A percentile compares a stretch with the other conserved stretches of the same genome.
phyloP scores from a whole-genome alignment of 148 eudicot species.

The Linanthus parryae region DNA sequence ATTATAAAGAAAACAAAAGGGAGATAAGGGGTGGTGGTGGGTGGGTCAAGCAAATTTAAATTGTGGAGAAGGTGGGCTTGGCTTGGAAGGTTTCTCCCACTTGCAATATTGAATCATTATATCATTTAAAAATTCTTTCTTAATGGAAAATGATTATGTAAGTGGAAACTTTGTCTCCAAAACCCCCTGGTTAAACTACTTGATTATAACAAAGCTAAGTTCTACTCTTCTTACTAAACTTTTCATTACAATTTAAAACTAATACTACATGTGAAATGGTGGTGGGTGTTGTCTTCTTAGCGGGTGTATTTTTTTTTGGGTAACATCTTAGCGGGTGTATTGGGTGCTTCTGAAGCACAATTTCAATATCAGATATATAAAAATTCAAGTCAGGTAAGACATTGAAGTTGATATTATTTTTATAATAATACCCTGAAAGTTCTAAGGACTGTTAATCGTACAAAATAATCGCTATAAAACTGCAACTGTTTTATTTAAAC shows the following conservation, averaged over 20 bases:
- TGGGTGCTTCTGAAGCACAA: too few species aligned
- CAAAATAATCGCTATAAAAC: too few species aligned
- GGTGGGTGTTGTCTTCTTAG: constrained; percentile 7
- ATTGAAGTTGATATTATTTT: too few species aligned
- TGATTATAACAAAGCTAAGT: neutral
- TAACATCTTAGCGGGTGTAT: neutral
- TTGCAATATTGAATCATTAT: constrained; percentile 28
- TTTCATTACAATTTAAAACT: neutral
- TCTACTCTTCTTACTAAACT: neutral
- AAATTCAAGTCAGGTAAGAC: too few species aligned
- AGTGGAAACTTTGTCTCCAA: constrained; percentile 16
- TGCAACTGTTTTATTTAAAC: too few species aligned
- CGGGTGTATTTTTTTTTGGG: too few species aligned
- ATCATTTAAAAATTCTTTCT: constrained; percentile 23
- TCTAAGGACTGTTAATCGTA: too few species aligned
- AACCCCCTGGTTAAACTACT: neutral
- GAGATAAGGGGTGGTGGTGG: constrained; percentile 17
- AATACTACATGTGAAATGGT: neutral
- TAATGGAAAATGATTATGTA: constrained; percentile 15
- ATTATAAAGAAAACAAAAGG: constrained; percentile 5
- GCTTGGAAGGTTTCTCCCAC: constrained; percentile 54
- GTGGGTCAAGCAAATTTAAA: constrained; percentile 20
- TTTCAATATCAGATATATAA: too few species aligned
- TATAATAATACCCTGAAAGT: too few species aligned
- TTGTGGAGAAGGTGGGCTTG: constrained; percentile 47